A percentile compares a stretch with the other conserved stretches of the same genome.
Conservation (phyloP, 768 basidiomycete genomes). For the Termitomyces bulborhizus region DNA sequence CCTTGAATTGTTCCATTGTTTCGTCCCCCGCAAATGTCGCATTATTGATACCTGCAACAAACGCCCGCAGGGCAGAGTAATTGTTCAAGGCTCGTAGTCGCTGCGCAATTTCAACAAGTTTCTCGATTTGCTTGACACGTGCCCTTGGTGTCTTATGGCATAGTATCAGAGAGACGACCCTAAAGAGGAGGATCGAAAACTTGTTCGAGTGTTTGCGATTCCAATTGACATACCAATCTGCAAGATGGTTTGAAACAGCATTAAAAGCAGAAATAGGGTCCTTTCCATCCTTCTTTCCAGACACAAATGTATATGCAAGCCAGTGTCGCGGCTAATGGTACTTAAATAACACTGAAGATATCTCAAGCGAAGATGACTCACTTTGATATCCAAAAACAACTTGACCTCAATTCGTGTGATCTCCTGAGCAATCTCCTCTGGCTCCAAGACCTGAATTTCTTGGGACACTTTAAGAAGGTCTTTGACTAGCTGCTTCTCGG, state of each 20-base stretch:
- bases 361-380: constrained; percentile 24
- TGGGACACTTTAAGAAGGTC: constrained; percentile 54
- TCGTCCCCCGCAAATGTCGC: constrained; percentile 73
- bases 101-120: constrained; percentile 79
- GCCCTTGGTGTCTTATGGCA: constrained; percentile 74
- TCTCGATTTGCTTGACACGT: constrained; percentile 81
- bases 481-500: constrained; percentile 54
- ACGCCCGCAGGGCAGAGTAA: constrained; percentile 87
- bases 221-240: constrained; percentile 56
- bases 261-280: constrained; percentile 76
- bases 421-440: constrained; percentile 74
- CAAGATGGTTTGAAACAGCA: constrained; percentile 74
- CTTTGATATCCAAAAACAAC: constrained; percentile 73
- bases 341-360: constrained; percentile 4
- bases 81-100: constrained; percentile 82
- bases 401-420: constrained; percentile 71
- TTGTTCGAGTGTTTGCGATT: neutral
- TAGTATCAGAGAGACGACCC: constrained; percentile 88
- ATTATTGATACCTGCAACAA: constrained; percentile 90
- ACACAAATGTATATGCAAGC: constrained; percentile 71
- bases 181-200: constrained; percentile 20
- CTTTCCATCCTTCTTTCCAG: constrained; percentile 56
- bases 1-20: constrained; percentile 69
- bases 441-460: constrained; percentile 49
- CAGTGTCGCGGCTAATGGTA: constrained; percentile 73